These are phyloP conservation scores for Chloranthus sessilifolius DNA, from an alignment of 164 flowering plant species.

Conservation along the genomic window DNA sequence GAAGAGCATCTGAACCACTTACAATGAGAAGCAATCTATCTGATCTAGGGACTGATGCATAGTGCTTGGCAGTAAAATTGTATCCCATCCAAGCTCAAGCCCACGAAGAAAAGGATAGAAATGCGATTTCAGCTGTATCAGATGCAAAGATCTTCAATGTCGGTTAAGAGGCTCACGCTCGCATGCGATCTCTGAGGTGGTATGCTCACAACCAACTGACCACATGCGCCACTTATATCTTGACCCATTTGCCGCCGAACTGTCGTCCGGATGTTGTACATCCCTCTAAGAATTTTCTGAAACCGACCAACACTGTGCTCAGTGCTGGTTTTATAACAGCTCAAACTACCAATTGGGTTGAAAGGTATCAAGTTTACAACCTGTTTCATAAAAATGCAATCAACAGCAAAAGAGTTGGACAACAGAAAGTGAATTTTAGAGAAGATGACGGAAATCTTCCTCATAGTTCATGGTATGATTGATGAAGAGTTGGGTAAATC, in stretches of 20 bases:
- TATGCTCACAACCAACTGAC: slow-evolving; percentile 80
- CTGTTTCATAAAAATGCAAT: slow-evolving; percentile 46
- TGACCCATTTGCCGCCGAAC: slow-evolving; percentile 93
- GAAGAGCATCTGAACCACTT: no score
- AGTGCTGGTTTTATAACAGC: slow-evolving; percentile 53
- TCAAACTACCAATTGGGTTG: slow-evolving; percentile 79
- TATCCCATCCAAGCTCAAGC: no score
- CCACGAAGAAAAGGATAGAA: no score
- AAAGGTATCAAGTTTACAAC: slow-evolving; percentile 94
- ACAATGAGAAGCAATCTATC: no score
- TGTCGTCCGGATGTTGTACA: slow-evolving; percentile 77
- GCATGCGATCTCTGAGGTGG: slow-evolving; percentile 34
- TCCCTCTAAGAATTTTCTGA: slow-evolving; percentile 72
- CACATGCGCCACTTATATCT: slow-evolving; percentile 97
- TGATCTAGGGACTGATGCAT: no score
- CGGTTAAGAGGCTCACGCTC: slow-evolving; percentile 34
- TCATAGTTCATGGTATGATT: not conserved
- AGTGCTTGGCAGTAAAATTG: no score
- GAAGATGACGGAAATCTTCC: not conserved
- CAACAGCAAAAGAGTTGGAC: not conserved
- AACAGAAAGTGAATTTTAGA: not conserved
- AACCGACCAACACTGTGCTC: slow-evolving; percentile 52
- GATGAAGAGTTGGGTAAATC: not conserved
- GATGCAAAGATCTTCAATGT: slow-evolving; percentile 73
- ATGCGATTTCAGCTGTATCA: slow-evolving; percentile 15